Conservation (phyloP, 2,329 filamentous ascomycete species). For the Drechslera avenae region DNA sequence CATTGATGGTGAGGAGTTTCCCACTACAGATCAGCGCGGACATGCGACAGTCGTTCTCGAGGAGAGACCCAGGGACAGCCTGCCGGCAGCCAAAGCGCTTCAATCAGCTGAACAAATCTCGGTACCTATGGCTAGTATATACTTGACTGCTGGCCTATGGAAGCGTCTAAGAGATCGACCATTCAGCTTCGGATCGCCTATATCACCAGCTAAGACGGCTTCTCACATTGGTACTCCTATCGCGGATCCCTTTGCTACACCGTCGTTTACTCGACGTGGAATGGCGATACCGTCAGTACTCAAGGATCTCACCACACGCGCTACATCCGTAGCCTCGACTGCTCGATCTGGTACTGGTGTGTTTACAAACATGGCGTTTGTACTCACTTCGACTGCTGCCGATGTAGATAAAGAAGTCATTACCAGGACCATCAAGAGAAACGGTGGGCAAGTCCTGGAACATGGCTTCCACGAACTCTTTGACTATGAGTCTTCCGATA, state of each 20-base stretch:
- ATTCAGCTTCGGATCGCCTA: conserved; percentile 36
- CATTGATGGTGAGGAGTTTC: conserved; percentile 34
- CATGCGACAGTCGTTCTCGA: conserved; percentile 49
- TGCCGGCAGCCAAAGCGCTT: conserved; percentile 26
- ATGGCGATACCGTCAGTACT: conserved; percentile 31
- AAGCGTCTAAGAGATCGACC: conserved; percentile 46
- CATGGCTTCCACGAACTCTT: conserved; percentile 85
- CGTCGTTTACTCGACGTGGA: conserved; percentile 56
- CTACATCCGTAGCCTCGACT: conserved; percentile 37
- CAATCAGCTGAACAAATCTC: conserved; percentile 37
- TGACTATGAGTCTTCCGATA: conserved; percentile 49
- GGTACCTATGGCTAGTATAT: conserved; percentile 50
- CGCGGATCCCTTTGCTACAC: conserved; percentile 51
- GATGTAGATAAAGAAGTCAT: conserved; percentile 63
- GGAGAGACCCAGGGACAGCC: conserved; percentile 49
- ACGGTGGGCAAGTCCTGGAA: conserved; percentile 74
- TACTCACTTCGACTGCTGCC: conserved; percentile 70
- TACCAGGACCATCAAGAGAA: conserved; percentile 66
- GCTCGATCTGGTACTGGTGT: conserved; percentile 51
- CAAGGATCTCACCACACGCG: conserved; percentile 32
- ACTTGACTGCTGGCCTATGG: conserved; percentile 54
- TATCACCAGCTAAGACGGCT: conserved; percentile 23
- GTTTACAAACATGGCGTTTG: conserved; percentile 85
- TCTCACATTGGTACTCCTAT: conserved; percentile 34
- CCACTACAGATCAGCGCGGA: conserved; percentile 51